Evolutionary conservation across 371 early-diverging fungal species (phyloP).

Genomic region (Mortierella sp.): DNA sequence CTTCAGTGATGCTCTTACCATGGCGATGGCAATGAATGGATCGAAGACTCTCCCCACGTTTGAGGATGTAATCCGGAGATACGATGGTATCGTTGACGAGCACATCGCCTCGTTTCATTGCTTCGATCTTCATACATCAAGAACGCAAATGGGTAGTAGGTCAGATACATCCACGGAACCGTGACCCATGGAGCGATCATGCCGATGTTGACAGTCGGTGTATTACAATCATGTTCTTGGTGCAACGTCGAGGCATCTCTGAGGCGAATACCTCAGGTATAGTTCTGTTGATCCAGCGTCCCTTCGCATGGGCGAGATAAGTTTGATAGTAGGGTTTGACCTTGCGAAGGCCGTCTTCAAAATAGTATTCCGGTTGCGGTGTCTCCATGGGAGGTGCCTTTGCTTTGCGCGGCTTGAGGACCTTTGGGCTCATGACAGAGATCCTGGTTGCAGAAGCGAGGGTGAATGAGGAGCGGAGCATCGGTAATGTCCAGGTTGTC

Average conservation of each 20-base stretch:
- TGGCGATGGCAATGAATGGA: constrained; percentile 50
- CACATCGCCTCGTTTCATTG: constrained; percentile 50
- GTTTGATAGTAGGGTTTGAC: constrained; percentile 45
- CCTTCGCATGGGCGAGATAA: constrained; percentile 44
- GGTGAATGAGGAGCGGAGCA: constrained; percentile 16
- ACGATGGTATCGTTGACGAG: constrained; percentile 37
- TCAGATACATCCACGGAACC: neutral
- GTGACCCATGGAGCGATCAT: neutral
- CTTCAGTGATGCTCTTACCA: constrained; percentile 13
- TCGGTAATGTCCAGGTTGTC: neutral
- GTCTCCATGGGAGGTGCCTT: constrained; percentile 9
- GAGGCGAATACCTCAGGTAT: constrained; percentile 49
- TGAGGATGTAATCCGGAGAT: constrained; percentile 37
- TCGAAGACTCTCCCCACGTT: constrained; percentile 42
- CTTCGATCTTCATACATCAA: constrained; percentile 17
- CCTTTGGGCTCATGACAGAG: constrained; percentile 20
- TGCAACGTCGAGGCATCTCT: constrained; percentile 51
- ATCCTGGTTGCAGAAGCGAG: neutral
- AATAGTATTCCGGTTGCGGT: constrained; percentile 30
- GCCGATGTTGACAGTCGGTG: neutral
- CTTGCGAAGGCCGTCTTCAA: constrained; percentile 43
- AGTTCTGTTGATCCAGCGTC: constrained; percentile 42
- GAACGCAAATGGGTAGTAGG: neutral
- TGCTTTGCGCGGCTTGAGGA: constrained; percentile 17
- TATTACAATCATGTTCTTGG: constrained; percentile 44